Evolutionary conservation across 2,329 filamentous ascomycete genomes (phyloP).

Genomic region (Talaromyces rugulosus): DNA sequence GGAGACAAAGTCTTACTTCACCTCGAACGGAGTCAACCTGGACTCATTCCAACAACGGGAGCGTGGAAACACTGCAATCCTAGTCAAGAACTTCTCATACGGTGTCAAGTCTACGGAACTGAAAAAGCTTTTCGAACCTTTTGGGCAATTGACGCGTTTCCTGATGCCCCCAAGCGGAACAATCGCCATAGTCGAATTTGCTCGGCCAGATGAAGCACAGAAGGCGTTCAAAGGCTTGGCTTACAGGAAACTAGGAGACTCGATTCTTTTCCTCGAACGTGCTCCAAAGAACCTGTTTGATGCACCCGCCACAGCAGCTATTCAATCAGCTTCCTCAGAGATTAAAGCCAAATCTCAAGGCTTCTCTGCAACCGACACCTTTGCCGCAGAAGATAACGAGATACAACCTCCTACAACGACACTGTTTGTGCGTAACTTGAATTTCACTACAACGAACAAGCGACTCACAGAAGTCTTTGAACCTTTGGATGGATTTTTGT

Average conservation of each 20-base stretch:
- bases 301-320: slow-evolving; percentile 29
- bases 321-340: slow-evolving; percentile 24
- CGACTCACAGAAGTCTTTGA: slow-evolving; percentile 73
- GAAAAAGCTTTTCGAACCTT: slow-evolving; percentile 75
- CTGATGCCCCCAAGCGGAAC: slow-evolving; percentile 91
- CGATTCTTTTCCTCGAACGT: slow-evolving; percentile 88
- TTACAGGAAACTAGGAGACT: slow-evolving; percentile 87
- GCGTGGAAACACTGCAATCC: slow-evolving; percentile 78
- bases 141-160: slow-evolving; percentile 74
- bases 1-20: slow-evolving; percentile 91
- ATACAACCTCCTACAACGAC: slow-evolving; percentile 62
- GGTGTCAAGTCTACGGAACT: slow-evolving; percentile 77
- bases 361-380: slow-evolving; percentile 40
- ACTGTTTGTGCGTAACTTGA: slow-evolving; percentile 88
- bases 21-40: slow-evolving; percentile 81
- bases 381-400: slow-evolving; percentile 37
- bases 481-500: slow-evolving; percentile 80
- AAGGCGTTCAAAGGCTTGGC: slow-evolving; percentile 79
- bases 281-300: slow-evolving; percentile 78
- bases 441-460: slow-evolving; percentile 79
- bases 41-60: slow-evolving; percentile 83
- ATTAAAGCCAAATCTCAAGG: slow-evolving; percentile 33
- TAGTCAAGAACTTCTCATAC: slow-evolving; percentile 93
- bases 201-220: slow-evolving; percentile 72
- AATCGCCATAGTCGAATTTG: slow-evolving; percentile 89